Conservation (phyloP, 805 yeast species). For the Naumovozyma castellii region DNA sequence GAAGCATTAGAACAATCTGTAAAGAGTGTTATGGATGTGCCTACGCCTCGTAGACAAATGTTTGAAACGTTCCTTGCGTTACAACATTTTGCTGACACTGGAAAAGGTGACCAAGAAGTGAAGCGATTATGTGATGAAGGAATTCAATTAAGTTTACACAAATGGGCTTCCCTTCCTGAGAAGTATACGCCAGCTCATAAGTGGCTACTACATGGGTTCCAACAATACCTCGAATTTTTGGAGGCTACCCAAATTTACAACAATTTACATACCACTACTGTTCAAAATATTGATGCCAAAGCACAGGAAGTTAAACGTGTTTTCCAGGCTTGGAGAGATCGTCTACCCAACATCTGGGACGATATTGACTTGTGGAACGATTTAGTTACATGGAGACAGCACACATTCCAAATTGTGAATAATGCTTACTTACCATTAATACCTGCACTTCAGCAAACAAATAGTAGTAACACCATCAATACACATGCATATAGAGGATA, state of each 20-base stretch:
- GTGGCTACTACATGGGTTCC: slow-evolving; percentile 86
- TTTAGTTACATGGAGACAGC: slow-evolving; percentile 96
- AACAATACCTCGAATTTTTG: slow-evolving; percentile 93
- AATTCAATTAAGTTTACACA: slow-evolving; percentile 79
- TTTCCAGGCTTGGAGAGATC: slow-evolving; percentile 94
- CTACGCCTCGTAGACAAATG: slow-evolving; percentile 92
- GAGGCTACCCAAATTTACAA: slow-evolving; percentile 94
- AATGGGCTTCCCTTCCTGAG: slow-evolving; percentile 84
- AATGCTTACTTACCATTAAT: slow-evolving; percentile 88
- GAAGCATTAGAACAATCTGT: slow-evolving; percentile 92
- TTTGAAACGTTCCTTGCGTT: slow-evolving; percentile 89
- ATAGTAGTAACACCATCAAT: slow-evolving; percentile 61
- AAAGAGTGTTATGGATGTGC: slow-evolving; percentile 95
- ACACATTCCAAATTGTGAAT: slow-evolving; percentile 92
- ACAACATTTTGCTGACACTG: slow-evolving; percentile 88
- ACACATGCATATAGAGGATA: slow-evolving; percentile 96
- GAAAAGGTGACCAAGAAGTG: slow-evolving; percentile 75
- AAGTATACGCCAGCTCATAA: slow-evolving; percentile 75
- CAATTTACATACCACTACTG: slow-evolving; percentile 78
- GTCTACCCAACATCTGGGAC: slow-evolving; percentile 94
- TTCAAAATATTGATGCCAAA: slow-evolving; percentile 83
- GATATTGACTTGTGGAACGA: slow-evolving; percentile 98
- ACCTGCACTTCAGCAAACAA: slow-evolving; percentile 68
- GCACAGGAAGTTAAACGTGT: slow-evolving; percentile 92
- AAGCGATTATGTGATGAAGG: slow-evolving; percentile 91